Evolutionary conservation across 140 eudicot genomes (phyloP), one percentile per base, ranked within the genome.

Genomic region (Cichorium intybus): DNA sequence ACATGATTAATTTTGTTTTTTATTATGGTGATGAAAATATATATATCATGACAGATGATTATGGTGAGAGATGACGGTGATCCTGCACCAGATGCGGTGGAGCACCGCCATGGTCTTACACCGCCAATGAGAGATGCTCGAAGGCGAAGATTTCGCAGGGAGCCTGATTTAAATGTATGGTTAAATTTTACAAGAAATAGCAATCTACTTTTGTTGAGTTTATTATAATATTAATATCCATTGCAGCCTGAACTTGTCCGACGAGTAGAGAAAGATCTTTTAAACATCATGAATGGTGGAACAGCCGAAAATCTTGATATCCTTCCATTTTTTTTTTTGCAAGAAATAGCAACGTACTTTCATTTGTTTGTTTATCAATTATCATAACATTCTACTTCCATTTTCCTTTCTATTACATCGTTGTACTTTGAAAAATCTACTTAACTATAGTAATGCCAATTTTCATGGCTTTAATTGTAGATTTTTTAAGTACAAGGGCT

Each of bases 211-310:
- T 27, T 6, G 4, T 27, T 10, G 16, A 23, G 37, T 22, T 74
- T 70, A 77, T 35, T 26, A 8, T 65, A 51, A 20, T 8, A 63
- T 61, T 33, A 34, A 33, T 49, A 34, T 46, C 0, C 9, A 51
- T 75, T 84, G 75, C 86, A 91, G 97, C 97, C 97, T 56, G 96
- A 91, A 74, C 89, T 91, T 74, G 96, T 91, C 43, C 84, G 81
- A 18, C 89, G 95, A 16, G 95, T 91, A 7, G 96, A 91, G 84
- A 77, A 73, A 69, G 96, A 91, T 76, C 63, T 91, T 79, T 75
- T 81, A 77, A 85, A 82, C 73, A 91, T 91, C 52, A 90, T 87
- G 95, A 76, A 74, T 26, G 95, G 96, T 68, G 94, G 97, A 75
- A 82, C 95, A 29, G 82, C 89, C 68, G 92, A 84, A 80, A 79